Conservation (phyloP, 805 yeast species). For the Debaryomyces tyrocola region DNA sequence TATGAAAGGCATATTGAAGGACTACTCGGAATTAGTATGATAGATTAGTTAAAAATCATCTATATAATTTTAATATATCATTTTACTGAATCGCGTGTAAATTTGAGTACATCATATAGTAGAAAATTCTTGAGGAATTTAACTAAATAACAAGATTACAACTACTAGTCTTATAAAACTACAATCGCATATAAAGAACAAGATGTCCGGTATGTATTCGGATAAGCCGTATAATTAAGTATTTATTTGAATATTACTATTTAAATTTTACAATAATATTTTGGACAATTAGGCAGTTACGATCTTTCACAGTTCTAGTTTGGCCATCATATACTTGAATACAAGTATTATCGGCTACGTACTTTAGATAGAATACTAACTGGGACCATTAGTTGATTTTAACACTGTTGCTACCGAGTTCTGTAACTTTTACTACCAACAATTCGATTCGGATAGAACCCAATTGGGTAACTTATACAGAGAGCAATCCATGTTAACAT, state of each 20-base stretch:
- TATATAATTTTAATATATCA: neutral
- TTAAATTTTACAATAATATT: too few species aligned
- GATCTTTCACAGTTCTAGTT: too few species aligned
- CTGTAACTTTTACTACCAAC: constrained; percentile 92
- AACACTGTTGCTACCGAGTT: constrained; percentile 67
- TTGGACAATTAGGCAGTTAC: too few species aligned
- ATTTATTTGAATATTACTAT: too few species aligned
- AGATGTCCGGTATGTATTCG: neutral
- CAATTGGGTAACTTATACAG: constrained; percentile 93
- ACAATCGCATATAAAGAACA: neutral
- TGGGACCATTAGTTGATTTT: constrained; percentile 33
- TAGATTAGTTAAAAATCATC: neutral
- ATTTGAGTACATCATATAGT: neutral
- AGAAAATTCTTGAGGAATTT: neutral
- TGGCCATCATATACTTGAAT: too few species aligned
- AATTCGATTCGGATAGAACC: constrained; percentile 88
- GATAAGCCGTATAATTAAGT: too few species aligned
- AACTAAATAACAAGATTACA: neutral
- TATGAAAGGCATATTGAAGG: constrained; percentile 93
- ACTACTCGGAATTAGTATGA: constrained; percentile 53
- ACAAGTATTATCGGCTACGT: too few species aligned
- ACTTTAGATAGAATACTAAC: too few species aligned
- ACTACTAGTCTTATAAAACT: neutral
- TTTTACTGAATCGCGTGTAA: neutral
- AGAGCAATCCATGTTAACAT: constrained; percentile 96